Evolutionary conservation across 2,329 filamentous ascomycete species (phyloP), one percentile per base, ranked within the genome.

Genomic region (Ascochyta lentis): DNA sequence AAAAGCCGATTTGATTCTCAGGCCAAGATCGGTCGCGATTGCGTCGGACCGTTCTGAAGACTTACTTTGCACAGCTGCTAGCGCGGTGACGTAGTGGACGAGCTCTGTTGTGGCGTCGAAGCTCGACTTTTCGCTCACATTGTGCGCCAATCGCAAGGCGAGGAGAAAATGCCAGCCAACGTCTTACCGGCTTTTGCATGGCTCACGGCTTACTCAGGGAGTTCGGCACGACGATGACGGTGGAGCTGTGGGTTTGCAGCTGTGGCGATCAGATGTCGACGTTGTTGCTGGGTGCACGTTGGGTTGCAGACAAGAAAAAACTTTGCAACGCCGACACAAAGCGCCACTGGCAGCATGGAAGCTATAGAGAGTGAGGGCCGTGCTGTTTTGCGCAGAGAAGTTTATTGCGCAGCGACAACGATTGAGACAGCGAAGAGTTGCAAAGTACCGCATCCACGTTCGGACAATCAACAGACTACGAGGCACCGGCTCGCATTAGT

Each of bases 381-480:
- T 41, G 16, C 16, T 41, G 24, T 3, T 42, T 3, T 35, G 19
- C 6, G 34, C 4, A 15, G 27, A 29, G 7, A 15, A n/a, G 8
- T 12, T 8, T 6, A 34, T 3, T 27, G 9, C 13, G 19, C 2
- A 37, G 41, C 29, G 13, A 16, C 10, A 38, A 31, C 37, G 27
- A 23, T 46, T 46, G 29, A 9, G 2, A 26, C 7, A n/a, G 22
- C 19, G n/a, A 12, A 22, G 27, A 10, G 13, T 24, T 24, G 16
- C 19, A 41, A 55, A 41, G 8, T 55, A 47, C 53, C 53, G 46
- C 19, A 12, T 8, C 35, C 19, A n/a, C 10, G 46, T 50, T 46
- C 41, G 47, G 47, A 51, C 43, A 48, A 51, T 24, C 47, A 47
- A 34, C 22, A 48, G 29, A 47, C 53, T 56, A 56, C 53, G 19